Evolutionary conservation across 345 rosid genomes (phyloP).

Genomic region (Rhodamnia rubescens): DNA sequence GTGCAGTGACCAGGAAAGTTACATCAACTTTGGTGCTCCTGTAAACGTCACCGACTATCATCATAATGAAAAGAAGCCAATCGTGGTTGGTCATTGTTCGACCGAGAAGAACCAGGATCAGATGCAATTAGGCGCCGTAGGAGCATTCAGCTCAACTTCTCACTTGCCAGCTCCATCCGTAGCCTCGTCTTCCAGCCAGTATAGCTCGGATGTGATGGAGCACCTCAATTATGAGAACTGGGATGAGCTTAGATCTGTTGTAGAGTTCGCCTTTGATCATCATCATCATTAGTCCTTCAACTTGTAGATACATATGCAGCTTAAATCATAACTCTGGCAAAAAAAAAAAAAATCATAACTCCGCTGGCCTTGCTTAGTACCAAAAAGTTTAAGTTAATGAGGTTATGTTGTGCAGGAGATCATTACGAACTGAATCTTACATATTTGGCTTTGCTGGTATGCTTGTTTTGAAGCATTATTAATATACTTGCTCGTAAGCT

Average conservation of each 20-base stretch:
- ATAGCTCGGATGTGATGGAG: constrained; percentile 14
- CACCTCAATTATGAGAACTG: constrained; percentile 29
- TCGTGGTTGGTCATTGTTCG: neutral
- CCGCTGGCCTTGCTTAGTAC: neutral
- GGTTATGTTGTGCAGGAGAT: neutral
- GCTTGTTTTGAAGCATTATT: neutral
- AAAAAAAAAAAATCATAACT: neutral
- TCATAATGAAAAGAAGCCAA: constrained; percentile 11
- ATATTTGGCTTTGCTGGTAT: neutral
- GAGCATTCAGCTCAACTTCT: neutral
- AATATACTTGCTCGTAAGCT: neutral
- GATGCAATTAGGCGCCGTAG: neutral
- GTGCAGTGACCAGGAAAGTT: constrained; percentile 14
- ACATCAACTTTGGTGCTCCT: constrained; percentile 36
- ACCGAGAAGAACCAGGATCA: neutral
- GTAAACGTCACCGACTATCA: neutral
- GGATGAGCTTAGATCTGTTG: constrained; percentile 74
- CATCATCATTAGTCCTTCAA: neutral
- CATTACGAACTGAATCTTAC: neutral
- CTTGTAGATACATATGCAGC: neutral
- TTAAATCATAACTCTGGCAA: neutral
- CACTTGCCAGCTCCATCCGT: constrained; percentile 9
- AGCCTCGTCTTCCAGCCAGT: constrained; percentile 24
- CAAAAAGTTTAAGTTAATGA: neutral
- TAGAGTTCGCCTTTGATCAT: constrained; percentile 42